Conservation (phyloP, 345 rosid genomes). For the Rhizophora apiculata region DNA sequence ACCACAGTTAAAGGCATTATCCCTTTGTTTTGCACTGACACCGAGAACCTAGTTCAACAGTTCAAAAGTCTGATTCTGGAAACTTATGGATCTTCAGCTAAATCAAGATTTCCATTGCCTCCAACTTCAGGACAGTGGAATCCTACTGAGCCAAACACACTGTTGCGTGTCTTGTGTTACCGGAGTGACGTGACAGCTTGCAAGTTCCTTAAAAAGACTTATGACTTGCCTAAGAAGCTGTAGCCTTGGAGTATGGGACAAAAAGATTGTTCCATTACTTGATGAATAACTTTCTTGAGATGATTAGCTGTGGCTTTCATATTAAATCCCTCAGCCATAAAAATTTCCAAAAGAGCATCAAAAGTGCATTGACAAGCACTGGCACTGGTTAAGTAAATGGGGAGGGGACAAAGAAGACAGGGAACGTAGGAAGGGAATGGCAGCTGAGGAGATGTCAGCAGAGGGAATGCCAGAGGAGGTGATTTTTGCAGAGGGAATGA, state of each 20-base stretch:
- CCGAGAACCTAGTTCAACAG: slow-evolving; percentile 68
- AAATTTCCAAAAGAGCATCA: neutral
- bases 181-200: slow-evolving; percentile 23
- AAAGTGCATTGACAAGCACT: too few relatives aligned
- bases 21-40: slow-evolving; percentile 66
- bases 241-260: slow-evolving; percentile 3
- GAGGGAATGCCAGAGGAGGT: too few relatives aligned
- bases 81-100: slow-evolving; percentile 50
- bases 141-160: slow-evolving; percentile 26
- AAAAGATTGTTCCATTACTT: neutral
- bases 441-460: too few relatives aligned
- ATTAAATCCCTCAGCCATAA: neutral
- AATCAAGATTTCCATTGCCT: slow-evolving; percentile 51
- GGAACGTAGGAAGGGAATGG: too few relatives aligned
- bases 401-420: too few relatives aligned
- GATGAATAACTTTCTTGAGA: neutral
- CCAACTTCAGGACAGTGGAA: slow-evolving; percentile 31
- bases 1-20: slow-evolving; percentile 57
- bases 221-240: slow-evolving; percentile 71
- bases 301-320: slow-evolving; percentile 3
- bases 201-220: slow-evolving; percentile 29
- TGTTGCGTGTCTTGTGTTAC: slow-evolving; percentile 28
- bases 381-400: too few relatives aligned
- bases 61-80: slow-evolving; percentile 64
- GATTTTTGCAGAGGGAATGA: too few relatives aligned